These are phyloP conservation scores for Pyropia haitanensis DNA, from an alignment of 23 red algal species.

Conservation along the genomic window DNA sequence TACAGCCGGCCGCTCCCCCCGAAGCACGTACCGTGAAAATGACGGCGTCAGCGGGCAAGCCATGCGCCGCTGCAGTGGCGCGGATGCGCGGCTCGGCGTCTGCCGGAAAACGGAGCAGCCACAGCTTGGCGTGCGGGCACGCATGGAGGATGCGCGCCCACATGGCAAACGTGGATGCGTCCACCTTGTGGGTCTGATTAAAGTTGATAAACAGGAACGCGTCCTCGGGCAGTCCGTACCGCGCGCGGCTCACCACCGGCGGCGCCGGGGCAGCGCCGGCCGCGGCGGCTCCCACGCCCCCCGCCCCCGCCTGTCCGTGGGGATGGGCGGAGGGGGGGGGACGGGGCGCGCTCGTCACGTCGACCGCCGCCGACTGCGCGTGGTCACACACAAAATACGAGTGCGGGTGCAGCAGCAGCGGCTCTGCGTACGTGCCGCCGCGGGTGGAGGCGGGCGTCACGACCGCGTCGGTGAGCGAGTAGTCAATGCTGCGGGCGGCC, in stretches of 20 bases:
- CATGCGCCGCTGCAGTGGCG: slow-evolving; percentile 20
- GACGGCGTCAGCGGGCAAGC: slow-evolving; percentile 37
- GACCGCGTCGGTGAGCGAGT: slow-evolving; percentile 68
- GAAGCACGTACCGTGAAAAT: slow-evolving; percentile 26
- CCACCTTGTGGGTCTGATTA: slow-evolving; percentile 76
- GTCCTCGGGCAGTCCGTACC: slow-evolving; percentile 60
- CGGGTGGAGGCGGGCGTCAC: slow-evolving; percentile 44
- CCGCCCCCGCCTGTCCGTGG: slow-evolving; percentile 1
- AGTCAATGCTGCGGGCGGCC: slow-evolving; percentile 65
- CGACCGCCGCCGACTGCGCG: slow-evolving; percentile 30
- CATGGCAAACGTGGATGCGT: slow-evolving; percentile 53
- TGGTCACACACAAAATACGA: slow-evolving; percentile 84
- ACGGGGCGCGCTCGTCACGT: neutral
- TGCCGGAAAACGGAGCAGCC: slow-evolving; percentile 64
- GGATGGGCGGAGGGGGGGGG: slow-evolving; percentile 12
- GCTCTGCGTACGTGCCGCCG: slow-evolving; percentile 46
- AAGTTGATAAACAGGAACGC: slow-evolving; percentile 64
- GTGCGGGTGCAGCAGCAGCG: slow-evolving; percentile 64
- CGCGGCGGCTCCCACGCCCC: too few species aligned
- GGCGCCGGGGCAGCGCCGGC: too few species aligned
- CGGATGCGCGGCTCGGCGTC: slow-evolving; percentile 54
- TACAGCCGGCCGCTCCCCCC: too few species aligned
- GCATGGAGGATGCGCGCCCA: slow-evolving; percentile 59
- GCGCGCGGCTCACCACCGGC: slow-evolving; percentile 28
- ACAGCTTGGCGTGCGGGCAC: slow-evolving; percentile 56